Percentiles rank a stretch among this genome's conserved stretches.
These are phyloP conservation scores for Yamadazyma nakazawae DNA, from an alignment of 805 yeast species.

Conservation along the genomic window DNA sequence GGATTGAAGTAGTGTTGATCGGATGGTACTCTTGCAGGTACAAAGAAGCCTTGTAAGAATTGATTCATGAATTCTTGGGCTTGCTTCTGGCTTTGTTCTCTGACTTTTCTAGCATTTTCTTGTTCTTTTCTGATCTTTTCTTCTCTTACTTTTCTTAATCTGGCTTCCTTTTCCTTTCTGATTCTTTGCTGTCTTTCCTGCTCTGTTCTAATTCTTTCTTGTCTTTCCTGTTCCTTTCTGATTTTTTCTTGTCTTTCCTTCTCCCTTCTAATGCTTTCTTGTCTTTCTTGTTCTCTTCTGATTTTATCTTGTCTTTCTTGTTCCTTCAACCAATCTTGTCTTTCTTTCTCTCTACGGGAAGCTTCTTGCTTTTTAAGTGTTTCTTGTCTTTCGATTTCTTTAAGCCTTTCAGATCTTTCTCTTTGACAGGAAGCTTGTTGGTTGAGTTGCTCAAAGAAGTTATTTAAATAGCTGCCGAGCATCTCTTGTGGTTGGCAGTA, in stretches of 20 bases:
- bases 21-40: conserved; percentile 2
- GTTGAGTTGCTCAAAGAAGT: conserved; percentile 1
- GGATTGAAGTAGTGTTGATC: background rate
- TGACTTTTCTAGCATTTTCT: conserved; percentile 14
- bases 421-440: background rate
- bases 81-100: conserved; percentile 18
- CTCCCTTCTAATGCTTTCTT: conserved; percentile 7
- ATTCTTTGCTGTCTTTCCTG: conserved; percentile 9
- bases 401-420: background rate
- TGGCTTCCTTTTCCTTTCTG: conserved; percentile 12
- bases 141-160: conserved; percentile 13
- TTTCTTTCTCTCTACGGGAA: background rate
- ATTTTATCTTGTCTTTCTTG: conserved; percentile 3
- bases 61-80: conserved; percentile 23
- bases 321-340: conserved; percentile 1
- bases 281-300: conserved; percentile 9
- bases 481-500: conserved; percentile 1
- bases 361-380: conserved; percentile 2
- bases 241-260: conserved; percentile 5
- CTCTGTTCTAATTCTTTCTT: conserved; percentile 9
- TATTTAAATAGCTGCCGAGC: conserved; percentile 12
- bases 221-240: conserved; percentile 4
- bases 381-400: conserved; percentile 1
- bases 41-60: conserved; percentile 18
- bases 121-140: conserved; percentile 14